phyloP scores from a whole-genome alignment of 1,139 yeast species.

The Petasospora rhodanensis region DNA sequence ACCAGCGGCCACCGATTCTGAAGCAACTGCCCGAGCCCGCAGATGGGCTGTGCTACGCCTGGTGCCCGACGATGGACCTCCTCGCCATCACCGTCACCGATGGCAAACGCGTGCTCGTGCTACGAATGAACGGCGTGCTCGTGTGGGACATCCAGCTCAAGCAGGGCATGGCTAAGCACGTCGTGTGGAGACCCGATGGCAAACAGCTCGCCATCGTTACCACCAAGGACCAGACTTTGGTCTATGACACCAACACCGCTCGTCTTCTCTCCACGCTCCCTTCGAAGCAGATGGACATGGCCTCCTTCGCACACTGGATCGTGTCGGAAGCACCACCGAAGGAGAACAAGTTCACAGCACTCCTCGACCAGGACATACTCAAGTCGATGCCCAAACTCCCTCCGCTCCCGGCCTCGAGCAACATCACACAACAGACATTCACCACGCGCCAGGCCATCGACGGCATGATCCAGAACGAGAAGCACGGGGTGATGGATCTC shows the following conservation, averaged over 20 bases:
- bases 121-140: slow-evolving; percentile 51
- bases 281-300: slow-evolving; percentile 5
- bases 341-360: slow-evolving; percentile 6
- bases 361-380: slow-evolving; percentile 24
- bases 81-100: slow-evolving; percentile 41
- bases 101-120: slow-evolving; percentile 44
- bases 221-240: slow-evolving; percentile 39
- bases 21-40: slow-evolving; percentile 6
- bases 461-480: slow-evolving; percentile 25
- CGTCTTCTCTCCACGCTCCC: slow-evolving; percentile 28
- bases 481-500: slow-evolving; percentile 29
- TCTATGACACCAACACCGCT: slow-evolving; percentile 50
- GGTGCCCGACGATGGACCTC: slow-evolving; percentile 57
- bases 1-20: too few relatives aligned
- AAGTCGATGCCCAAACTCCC: slow-evolving; percentile 34
- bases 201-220: slow-evolving; percentile 43
- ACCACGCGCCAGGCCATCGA: slow-evolving; percentile 28
- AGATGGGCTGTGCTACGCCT: slow-evolving; percentile 22
- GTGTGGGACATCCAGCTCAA: slow-evolving; percentile 37
- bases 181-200: slow-evolving; percentile 37
- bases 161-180: slow-evolving; percentile 32
- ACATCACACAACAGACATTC: slow-evolving; percentile 17
- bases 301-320: slow-evolving; percentile 13
- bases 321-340: slow-evolving; percentile 1
- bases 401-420: slow-evolving; percentile 26